Percentiles rank a stretch among this genome's conserved stretches.
Conservation (phyloP, 164 flowering plant genomes). For the Nelumbo lutea region DNA sequence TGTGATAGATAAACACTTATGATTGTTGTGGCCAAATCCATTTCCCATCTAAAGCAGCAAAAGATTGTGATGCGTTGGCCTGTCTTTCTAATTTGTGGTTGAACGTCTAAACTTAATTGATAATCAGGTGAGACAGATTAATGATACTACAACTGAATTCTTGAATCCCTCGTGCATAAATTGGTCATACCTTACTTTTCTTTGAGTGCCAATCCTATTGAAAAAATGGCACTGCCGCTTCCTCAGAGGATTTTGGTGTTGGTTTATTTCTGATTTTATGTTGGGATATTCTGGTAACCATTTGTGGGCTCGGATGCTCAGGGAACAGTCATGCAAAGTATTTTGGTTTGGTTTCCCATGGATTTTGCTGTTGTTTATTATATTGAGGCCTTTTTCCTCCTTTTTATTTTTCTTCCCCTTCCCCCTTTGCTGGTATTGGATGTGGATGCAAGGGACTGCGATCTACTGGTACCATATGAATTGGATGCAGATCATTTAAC, state of each 20-base stretch:
- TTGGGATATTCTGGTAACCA: not conserved
- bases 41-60: conserved; percentile 3
- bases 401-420: not conserved
- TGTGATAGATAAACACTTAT: no score
- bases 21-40: no score
- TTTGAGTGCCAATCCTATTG: not conserved
- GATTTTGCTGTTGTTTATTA: not conserved
- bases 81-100: not conserved
- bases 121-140: not conserved
- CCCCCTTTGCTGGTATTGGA: no score
- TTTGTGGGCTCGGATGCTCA: not conserved
- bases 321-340: not conserved
- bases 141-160: not conserved
- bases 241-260: not conserved
- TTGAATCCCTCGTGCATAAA: not conserved
- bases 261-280: not conserved
- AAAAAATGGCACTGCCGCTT: not conserved
- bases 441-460: no score
- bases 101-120: not conserved
- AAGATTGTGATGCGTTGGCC: conserved; percentile 3
- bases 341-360: conserved; percentile 1
- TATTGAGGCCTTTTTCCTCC: not conserved
- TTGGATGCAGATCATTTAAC: no score
- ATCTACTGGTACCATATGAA: no score
- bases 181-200: conserved; percentile 1